Evolutionary conservation across 345 rosid species (phyloP).

Genomic region (Mangifera indica): DNA sequence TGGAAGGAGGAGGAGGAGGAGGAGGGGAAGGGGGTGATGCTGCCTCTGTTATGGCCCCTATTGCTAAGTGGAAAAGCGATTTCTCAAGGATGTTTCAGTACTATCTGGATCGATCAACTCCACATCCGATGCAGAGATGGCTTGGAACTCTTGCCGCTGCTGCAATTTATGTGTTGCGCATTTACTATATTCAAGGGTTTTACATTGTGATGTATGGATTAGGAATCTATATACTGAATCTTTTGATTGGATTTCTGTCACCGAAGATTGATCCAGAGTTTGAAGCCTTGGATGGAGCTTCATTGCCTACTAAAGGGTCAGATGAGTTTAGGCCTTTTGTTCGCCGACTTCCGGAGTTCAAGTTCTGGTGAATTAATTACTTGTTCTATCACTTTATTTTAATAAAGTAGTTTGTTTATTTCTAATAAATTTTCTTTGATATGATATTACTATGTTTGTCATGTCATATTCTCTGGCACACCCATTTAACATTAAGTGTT

Average conservation of each 20-base stretch:
- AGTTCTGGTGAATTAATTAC: constrained; percentile 41
- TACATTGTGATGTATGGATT: constrained; percentile 45
- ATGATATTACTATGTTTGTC: neutral
- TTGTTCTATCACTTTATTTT: neutral
- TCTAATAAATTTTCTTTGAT: neutral
- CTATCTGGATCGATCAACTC: constrained; percentile 56
- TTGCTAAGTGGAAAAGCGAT: constrained; percentile 50
- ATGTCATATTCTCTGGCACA: neutral
- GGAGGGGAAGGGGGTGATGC: constrained; percentile 26
- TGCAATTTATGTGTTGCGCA: constrained; percentile 36
- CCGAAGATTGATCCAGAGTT: constrained; percentile 53
- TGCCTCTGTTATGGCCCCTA: constrained; percentile 33
- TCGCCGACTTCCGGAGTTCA: constrained; percentile 51
- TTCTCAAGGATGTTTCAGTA: constrained; percentile 47
- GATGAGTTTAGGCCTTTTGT: constrained; percentile 51
- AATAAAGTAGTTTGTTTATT: neutral
- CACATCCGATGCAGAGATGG: constrained; percentile 45
- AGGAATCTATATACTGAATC: constrained; percentile 47
- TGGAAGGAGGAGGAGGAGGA: constrained; percentile 35
- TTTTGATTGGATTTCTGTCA: constrained; percentile 50
- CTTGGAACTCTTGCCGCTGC: constrained; percentile 40
- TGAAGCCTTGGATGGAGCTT: constrained; percentile 45
- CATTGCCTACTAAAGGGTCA: constrained; percentile 46
- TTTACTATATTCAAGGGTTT: constrained; percentile 40
- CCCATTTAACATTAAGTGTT: neutral